Base-by-base conservation (phyloP, 1,139 yeast species). In the Nadsonia commutata region DNA sequence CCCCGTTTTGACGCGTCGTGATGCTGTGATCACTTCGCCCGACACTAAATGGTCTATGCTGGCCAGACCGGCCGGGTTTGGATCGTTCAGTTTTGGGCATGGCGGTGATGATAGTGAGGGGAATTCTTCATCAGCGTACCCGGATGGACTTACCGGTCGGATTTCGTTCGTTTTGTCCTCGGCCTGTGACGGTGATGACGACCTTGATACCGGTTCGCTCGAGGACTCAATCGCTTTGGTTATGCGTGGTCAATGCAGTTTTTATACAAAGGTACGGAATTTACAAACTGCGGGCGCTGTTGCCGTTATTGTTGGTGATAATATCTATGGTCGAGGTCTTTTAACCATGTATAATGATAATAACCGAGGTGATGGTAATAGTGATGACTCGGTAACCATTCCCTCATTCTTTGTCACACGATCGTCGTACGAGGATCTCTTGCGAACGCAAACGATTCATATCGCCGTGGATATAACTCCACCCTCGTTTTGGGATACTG, bases 221-320 rank as follows among this genome's bases (percentile, higher is more conserved):
- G 49, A 54, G 18, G 59, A 53, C 42, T 49, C 53, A 36, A 54
- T 65, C 33, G 68, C 65, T 5, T 49, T 65, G 40, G 66, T 66
- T 11, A 44, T 46, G 40, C 56, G 68, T 2, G 71, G 70, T 18
- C 63, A 57, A 5, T 66, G 70, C 53, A 56, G 63, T 20, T 61
- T 65, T 43, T 61, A 57, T 46, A 58, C 56, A 13, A 66, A 66
- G 48, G 58, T 65, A n/a, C 50, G 56, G 43, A 52, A 53, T 27
- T 51, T 66, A 42, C 68, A 66, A 50, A 47, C 49, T 8, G 53
- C 58, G 51, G 69, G 70, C 19, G 70, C 69, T 8, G 49, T 46
- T 3, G 70, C 66, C n/a, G 68, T 65, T 31, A 53, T 66, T 39
- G 64, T 66, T 6, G 68, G 67, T 18, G 68, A 65, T 47, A 58